Percentiles rank a stretch among this genome's conserved stretches.
These are phyloP conservation scores for Leishmania amazonensis DNA, from an alignment of 208 protist genomes.

Conservation along the genomic window DNA sequence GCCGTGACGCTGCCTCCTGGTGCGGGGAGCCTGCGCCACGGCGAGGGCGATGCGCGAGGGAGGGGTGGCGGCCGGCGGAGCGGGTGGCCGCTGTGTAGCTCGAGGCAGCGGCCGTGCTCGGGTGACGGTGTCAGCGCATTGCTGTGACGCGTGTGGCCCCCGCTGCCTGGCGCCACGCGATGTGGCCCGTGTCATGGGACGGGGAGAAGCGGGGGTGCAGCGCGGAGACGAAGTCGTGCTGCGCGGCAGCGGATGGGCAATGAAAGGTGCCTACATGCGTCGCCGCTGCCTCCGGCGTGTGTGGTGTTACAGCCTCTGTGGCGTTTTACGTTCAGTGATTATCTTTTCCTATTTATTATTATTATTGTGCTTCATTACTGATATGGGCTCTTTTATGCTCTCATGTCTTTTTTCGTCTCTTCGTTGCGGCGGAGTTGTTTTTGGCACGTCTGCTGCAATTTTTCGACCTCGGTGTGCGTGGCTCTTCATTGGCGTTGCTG, in stretches of 20 bases:
- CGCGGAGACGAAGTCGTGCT: background rate
- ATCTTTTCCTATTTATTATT: background rate
- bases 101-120: background rate
- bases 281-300: no score
- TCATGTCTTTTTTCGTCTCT: no score
- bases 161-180: background rate
- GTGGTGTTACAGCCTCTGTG: background rate
- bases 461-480: background rate
- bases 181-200: background rate
- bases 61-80: no score
- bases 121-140: background rate
- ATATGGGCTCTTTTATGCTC: background rate
- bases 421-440: background rate
- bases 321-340: background rate
- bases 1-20: background rate
- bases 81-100: background rate
- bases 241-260: background rate
- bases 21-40: background rate
- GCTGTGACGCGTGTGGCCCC: background rate
- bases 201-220: background rate
- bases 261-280: background rate
- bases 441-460: background rate
- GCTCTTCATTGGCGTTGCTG: background rate
- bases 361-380: background rate
- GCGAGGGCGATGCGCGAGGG: background rate